A percentile compares a stretch with the other conserved stretches of the same genome.
Evolutionary conservation across 1,139 yeast species (phyloP).

Genomic region (Yamadazyma kanchanaburiensis): DNA sequence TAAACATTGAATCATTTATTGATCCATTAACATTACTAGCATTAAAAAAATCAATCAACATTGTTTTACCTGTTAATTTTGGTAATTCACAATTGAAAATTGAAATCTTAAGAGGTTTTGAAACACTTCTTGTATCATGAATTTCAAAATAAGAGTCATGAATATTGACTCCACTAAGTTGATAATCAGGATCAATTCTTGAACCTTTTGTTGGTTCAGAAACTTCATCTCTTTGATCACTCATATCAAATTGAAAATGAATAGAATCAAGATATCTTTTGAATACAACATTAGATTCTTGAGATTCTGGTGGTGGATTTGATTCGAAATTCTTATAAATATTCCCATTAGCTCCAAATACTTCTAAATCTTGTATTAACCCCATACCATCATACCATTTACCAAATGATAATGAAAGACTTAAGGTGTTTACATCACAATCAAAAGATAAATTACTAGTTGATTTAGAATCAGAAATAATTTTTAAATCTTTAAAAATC

Average conservation of each 20-base stretch:
- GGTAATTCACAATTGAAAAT: slow-evolving; percentile 67
- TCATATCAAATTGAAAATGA: slow-evolving; percentile 32
- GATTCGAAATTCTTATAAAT: slow-evolving; percentile 19
- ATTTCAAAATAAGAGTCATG: slow-evolving; percentile 54
- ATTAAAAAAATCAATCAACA: slow-evolving; percentile 63
- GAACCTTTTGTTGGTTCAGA: slow-evolving; percentile 12
- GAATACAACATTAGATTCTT: slow-evolving; percentile 4
- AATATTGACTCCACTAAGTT: slow-evolving; percentile 48
- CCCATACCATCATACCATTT: slow-evolving; percentile 75
- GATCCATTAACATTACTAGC: slow-evolving; percentile 72
- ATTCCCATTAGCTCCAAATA: slow-evolving; percentile 60
- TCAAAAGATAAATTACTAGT: slow-evolving; percentile 21
- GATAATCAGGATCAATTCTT: slow-evolving; percentile 39
- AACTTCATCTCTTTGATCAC: slow-evolving; percentile 20
- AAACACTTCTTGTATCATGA: slow-evolving; percentile 22
- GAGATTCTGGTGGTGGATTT: slow-evolving; percentile 3
- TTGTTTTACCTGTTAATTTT: slow-evolving; percentile 53
- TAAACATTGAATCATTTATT: slow-evolving; percentile 68
- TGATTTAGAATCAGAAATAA: slow-evolving; percentile 19
- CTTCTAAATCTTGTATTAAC: slow-evolving; percentile 56
- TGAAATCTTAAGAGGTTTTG: slow-evolving; percentile 45
- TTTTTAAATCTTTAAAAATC: slow-evolving; percentile 49
- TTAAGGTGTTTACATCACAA: slow-evolving; percentile 51
- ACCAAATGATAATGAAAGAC: slow-evolving; percentile 56
- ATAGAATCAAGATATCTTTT: slow-evolving; percentile 23